A percentile compares a stretch with the other conserved stretches of the same genome.
Evolutionary conservation across 2,329 filamentous ascomycete genomes (phyloP).

Genomic region (Fusarium sp.): DNA sequence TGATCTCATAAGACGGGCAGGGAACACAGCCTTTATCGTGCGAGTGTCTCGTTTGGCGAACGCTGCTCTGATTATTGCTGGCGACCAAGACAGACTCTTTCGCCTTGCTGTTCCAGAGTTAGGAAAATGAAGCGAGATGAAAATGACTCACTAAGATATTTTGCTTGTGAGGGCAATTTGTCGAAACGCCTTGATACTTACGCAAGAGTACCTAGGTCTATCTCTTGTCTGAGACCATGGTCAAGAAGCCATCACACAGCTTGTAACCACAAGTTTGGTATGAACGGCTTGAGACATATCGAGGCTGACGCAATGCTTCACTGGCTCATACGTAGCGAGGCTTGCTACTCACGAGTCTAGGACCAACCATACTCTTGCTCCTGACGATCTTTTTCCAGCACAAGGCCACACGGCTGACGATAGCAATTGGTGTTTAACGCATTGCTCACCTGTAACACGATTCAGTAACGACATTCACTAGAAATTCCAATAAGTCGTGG

Average conservation of each 20-base stretch:
- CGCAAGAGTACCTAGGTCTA: background rate
- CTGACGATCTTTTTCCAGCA: background rate
- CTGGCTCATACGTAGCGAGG: slow-evolving; percentile 1
- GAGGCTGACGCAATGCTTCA: background rate
- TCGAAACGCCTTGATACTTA: background rate
- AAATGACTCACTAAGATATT: background rate
- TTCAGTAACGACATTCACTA: background rate
- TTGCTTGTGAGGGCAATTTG: background rate
- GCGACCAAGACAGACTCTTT: background rate
- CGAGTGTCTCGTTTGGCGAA: slow-evolving; percentile 1
- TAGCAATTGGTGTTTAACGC: background rate
- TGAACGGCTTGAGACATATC: background rate
- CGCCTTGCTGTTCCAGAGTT: background rate
- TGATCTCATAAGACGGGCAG: background rate
- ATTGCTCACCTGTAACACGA: background rate
- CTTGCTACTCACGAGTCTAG: background rate
- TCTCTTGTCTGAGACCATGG: background rate
- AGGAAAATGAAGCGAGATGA: background rate
- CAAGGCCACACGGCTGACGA: background rate
- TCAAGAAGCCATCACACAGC: background rate
- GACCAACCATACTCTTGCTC: background rate
- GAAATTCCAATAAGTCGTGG: background rate
- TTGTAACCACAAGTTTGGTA: background rate
- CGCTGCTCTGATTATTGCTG: background rate
- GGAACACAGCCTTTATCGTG: background rate